Percentiles rank a stretch among this genome's conserved stretches.
Conservation (phyloP, 2,329 filamentous ascomycete species). For the Epichloe sibirici region DNA sequence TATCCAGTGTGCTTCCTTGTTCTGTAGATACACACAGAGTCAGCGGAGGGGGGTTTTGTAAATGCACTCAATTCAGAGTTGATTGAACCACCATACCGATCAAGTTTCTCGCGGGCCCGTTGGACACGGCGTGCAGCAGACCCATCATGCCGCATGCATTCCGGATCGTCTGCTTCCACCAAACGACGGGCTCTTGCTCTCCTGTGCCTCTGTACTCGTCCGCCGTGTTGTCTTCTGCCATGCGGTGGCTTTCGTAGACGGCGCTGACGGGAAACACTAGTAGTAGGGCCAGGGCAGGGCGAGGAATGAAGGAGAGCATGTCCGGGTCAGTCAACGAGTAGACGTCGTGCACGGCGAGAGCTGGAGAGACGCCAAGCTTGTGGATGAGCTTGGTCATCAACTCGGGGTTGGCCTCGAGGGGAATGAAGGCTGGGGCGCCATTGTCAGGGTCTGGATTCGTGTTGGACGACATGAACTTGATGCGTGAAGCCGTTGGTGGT, state of each 20-base stretch:
- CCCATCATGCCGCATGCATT: slow-evolving; percentile 92
- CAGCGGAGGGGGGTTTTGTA: background rate
- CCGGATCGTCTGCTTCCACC: slow-evolving; percentile 91
- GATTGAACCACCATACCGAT: slow-evolving; percentile 33
- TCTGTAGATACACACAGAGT: slow-evolving; percentile 18
- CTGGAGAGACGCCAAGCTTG: slow-evolving; percentile 69
- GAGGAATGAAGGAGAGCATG: slow-evolving; percentile 74
- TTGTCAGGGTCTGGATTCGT: slow-evolving; percentile 28
- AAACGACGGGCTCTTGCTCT: slow-evolving; percentile 62
- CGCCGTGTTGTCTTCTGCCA: slow-evolving; percentile 55
- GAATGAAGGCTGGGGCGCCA: slow-evolving; percentile 38
- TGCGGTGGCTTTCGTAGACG: slow-evolving; percentile 65
- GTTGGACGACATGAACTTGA: slow-evolving; percentile 18
- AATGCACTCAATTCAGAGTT: slow-evolving; percentile 7
- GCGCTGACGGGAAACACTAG: slow-evolving; percentile 81
- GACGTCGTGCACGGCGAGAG: slow-evolving; percentile 76
- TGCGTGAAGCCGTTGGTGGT: background rate
- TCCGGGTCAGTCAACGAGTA: slow-evolving; percentile 80
- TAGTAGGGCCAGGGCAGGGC: slow-evolving; percentile 76
- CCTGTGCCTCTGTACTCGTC: slow-evolving; percentile 57
- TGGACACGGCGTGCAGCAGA: slow-evolving; percentile 68
- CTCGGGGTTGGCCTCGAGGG: slow-evolving; percentile 66
- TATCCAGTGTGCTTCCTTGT: slow-evolving; percentile 43
- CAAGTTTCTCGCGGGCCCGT: slow-evolving; percentile 55
- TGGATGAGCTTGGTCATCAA: slow-evolving; percentile 77